Base-by-base conservation (phyloP, 139 green algal species). In the Picochlorum sp. region DNA sequence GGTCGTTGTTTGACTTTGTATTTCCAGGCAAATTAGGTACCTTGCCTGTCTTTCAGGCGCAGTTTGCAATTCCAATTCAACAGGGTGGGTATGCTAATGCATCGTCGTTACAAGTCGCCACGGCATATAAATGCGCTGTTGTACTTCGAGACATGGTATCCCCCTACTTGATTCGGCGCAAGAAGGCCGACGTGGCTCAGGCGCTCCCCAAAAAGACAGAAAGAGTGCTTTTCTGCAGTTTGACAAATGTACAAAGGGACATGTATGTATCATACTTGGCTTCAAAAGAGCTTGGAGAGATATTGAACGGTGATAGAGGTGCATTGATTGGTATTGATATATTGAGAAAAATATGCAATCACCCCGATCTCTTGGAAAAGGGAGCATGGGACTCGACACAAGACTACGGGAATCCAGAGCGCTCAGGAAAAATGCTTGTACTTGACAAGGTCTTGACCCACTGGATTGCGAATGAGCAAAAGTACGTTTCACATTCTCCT, bases 1-100 rank as follows among this genome's bases (percentile, higher is more conserved):
- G 94, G 93, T 90, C 84, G 0, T 80, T 99, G 26, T 96, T 99
- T 69, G 94, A 99, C 82, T 99, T 97, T 77, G 85, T 96, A n/a
- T 98, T 97, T 78, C 94, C 94, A 3, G 89, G 87, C 52, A 92
- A 91, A 83, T 78, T 98, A 65, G 93, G 93, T 57, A 98, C 93
- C 1, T 81, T 98, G 70, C 93, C 93, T 1, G 91, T 98, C 13
- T 98, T 98, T 80, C 75, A 86, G 45, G 79, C 90, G 13, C 81
- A 97, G 78, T 98, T 98, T 72, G 85, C 88, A 4, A 69, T 97
- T 26, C 92, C 92, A 58, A 98, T 98, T 50, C 78, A 89, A 73
- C 76, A 90, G 6, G 90, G 90, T 23, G 90, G 86, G 23, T 96
- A 96, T 79, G 72, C 86, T 62, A 95, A 91, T 68, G 91, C 91